Conservation (phyloP, 2,329 filamentous ascomycete species). For the Rutstroemia sp. region DNA sequence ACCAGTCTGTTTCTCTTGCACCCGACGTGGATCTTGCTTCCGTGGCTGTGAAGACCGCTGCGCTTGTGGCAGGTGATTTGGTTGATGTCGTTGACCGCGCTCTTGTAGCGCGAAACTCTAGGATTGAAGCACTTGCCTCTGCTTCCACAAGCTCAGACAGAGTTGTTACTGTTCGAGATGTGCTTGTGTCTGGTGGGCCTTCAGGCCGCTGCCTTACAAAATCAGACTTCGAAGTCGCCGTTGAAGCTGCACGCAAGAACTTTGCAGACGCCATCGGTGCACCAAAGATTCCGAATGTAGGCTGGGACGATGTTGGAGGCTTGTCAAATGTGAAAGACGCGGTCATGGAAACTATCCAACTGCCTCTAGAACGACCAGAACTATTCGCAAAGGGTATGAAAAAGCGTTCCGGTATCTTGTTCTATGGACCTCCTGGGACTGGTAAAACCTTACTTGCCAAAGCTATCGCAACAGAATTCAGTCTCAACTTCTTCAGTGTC, state of each 20-base stretch:
- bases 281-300: constrained; percentile 94
- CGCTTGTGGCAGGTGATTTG: constrained; percentile 86
- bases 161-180: constrained; percentile 63
- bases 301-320: constrained; percentile 93
- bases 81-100: constrained; percentile 92
- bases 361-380: constrained; percentile 85
- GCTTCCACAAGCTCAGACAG: constrained; percentile 35
- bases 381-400: constrained; percentile 97
- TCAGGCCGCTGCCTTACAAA: constrained; percentile 71
- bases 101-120: constrained; percentile 64
- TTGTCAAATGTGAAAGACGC: constrained; percentile 92
- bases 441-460: constrained; percentile 91
- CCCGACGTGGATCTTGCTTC: constrained; percentile 76
- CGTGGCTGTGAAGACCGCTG: constrained; percentile 90
- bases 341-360: constrained; percentile 92
- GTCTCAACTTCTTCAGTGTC: constrained; percentile 89
- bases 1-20: constrained; percentile 69
- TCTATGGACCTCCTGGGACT: constrained; percentile 86
- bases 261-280: constrained; percentile 96
- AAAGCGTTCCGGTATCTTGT: constrained; percentile 88
- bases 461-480: constrained; percentile 89
- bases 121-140: constrained; percentile 65
- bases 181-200: constrained; percentile 82
- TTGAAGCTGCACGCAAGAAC: constrained; percentile 93
- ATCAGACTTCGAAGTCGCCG: constrained; percentile 82